phyloP scores from a whole-genome alignment of 2,329 filamentous ascomycete genomes.

The Aspergillus pseudonomiae region DNA sequence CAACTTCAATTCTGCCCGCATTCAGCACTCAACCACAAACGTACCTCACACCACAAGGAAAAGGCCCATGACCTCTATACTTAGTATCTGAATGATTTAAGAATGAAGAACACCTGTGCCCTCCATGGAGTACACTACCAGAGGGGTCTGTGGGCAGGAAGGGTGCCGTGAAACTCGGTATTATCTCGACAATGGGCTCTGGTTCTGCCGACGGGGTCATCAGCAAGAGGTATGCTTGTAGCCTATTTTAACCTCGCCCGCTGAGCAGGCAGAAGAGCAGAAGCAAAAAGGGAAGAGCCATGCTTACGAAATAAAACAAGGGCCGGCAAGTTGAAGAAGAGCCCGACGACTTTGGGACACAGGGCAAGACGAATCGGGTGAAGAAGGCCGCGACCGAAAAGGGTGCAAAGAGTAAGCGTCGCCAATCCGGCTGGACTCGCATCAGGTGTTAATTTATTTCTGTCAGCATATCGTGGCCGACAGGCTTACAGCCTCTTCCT shows the following conservation, averaged over 20 bases:
- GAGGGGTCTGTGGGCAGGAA: conserved; percentile 57
- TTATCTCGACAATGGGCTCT: conserved; percentile 73
- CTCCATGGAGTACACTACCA: conserved; percentile 48
- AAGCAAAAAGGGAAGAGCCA: too few species aligned
- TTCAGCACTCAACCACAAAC: not conserved
- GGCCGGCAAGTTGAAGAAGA: conserved; percentile 57
- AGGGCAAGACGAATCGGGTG: conserved; percentile 59
- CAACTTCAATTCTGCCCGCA: not conserved
- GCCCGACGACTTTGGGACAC: conserved; percentile 68
- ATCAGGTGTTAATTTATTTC: conserved; percentile 51
- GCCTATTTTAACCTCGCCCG: conserved; percentile 1
- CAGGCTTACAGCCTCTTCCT: conserved; percentile 78
- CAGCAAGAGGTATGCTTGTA: conserved; percentile 65
- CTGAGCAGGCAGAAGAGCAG: not conserved
- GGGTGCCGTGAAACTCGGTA: conserved; percentile 73
- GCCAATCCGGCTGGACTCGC: too few species aligned
- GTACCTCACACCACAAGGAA: not conserved
- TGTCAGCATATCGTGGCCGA: conserved; percentile 59
- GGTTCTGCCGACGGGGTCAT: conserved; percentile 81
- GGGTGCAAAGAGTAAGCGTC: conserved; percentile 50
- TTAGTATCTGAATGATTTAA: conserved; percentile 14
- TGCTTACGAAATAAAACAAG: conserved; percentile 22
- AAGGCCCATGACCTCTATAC: conserved; percentile 7
- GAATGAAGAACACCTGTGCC: conserved; percentile 33
- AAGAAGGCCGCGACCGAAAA: conserved; percentile 60